Percentiles rank a stretch among this genome's conserved stretches.
phyloP scores from a whole-genome alignment of 352 stramenopile genomes.

The Aphanomyces euteiches region DNA sequence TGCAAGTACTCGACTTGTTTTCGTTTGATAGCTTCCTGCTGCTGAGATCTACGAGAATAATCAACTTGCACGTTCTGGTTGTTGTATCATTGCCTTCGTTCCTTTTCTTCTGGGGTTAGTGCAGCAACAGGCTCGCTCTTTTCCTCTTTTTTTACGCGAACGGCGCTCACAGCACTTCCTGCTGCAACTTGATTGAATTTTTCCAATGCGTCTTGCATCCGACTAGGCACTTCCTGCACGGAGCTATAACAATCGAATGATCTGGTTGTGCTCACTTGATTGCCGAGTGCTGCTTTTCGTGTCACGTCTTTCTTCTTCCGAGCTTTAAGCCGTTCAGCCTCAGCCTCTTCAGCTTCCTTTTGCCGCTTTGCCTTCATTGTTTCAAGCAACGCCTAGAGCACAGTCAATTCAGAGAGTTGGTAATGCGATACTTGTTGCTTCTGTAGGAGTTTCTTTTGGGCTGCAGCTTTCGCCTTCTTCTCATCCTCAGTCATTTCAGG shows the following conservation, averaged over 20 bases:
- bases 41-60: not conserved
- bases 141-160: constrained; percentile 30
- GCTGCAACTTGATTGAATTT: constrained; percentile 27
- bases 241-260: constrained; percentile 26
- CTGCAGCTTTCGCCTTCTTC: constrained; percentile 31
- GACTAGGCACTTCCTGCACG: constrained; percentile 30
- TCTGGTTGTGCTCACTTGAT: constrained; percentile 38
- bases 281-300: constrained; percentile 49
- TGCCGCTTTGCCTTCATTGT: constrained; percentile 47
- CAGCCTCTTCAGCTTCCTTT: constrained; percentile 40
- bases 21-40: constrained; percentile 38
- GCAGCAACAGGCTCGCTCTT: constrained; percentile 13
- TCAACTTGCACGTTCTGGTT: not conserved
- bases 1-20: constrained; percentile 72
- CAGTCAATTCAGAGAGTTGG: not conserved
- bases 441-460: constrained; percentile 46
- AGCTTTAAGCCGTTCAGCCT: constrained; percentile 48
- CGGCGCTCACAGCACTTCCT: constrained; percentile 24
- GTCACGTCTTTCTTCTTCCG: constrained; percentile 52
- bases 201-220: constrained; percentile 29
- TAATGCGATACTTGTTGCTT: constrained; percentile 41
- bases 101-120: constrained; percentile 25
- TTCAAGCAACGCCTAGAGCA: constrained; percentile 43
- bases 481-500: constrained; percentile 40
- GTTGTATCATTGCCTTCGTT: constrained; percentile 30